Evolutionary conservation across 2,329 filamentous ascomycete species (phyloP), one percentile per base, ranked within the genome.

Genomic region (Colletotrichum lini): DNA sequence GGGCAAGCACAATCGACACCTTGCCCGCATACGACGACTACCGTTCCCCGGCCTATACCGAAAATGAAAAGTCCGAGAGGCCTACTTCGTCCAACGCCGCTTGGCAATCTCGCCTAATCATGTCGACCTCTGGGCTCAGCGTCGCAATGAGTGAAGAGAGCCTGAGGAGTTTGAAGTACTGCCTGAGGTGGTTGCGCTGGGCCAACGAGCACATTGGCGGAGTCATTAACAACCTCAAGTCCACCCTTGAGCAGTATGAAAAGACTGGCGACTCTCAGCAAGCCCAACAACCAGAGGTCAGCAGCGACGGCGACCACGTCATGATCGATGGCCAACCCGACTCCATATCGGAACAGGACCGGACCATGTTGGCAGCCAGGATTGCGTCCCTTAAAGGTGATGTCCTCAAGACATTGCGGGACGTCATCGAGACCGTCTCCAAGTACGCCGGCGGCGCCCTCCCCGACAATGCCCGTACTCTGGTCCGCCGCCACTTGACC

Each of bases 71-170:
- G 72, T 76, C n/a, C 72, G 74, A 72, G 77, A 78, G 72, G 13
- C 67, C 75, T 42, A 72, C 76, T 16, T 73, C 77, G 10, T 73
- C 74, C 56, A 76, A 75, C 10, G 72, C 76, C 38, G 79, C 86
- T 77, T 97, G 95, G 94, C 94, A 93, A 72, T 94, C 93, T 13
- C 91, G 95, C 16, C 85, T 98, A 21, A 93, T 98, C 75, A 93
- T 97, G 79, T 95, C 94, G 6, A 98, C 96, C 0, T 97, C 95
- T 0, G 96, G 95, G 0, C 87, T 98, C 0, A 95, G 95, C 73
- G 92, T 97, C 18, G 95, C 96, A 1, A 94, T 99, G 88, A 97
- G 93, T 77, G 93, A 97, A 21, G 93, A 96, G 77, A 97, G 94
- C 26, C 84, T 98, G 10, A 90, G 91, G 62, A 96, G 93, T 72